A percentile compares a stretch with the other conserved stretches of the same genome.
These are phyloP conservation scores for Metschnikowia arizonensis DNA, from an alignment of 805 yeast genomes.

Conservation along the genomic window DNA sequence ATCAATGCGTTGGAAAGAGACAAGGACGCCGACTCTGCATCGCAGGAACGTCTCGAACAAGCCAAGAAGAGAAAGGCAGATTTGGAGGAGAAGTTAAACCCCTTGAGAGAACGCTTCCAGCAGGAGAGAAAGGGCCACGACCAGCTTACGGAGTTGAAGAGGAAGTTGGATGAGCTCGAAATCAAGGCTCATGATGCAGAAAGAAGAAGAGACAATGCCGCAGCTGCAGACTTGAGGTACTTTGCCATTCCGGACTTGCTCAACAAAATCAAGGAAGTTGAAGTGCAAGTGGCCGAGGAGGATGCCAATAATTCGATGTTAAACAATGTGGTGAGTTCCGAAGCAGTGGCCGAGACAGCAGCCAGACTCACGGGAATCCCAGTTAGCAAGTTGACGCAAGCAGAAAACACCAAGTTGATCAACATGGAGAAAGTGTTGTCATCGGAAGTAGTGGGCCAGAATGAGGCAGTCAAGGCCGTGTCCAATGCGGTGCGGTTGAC, in stretches of 20 bases:
- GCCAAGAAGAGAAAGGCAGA: conserved; percentile 80
- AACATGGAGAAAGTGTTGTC: conserved; percentile 89
- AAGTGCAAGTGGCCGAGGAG: conserved; percentile 73
- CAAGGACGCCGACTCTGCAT: conserved; percentile 74
- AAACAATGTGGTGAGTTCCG: conserved; percentile 83
- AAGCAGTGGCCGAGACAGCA: conserved; percentile 93
- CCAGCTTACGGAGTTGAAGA: conserved; percentile 81
- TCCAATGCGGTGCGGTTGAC: conserved; percentile 90
- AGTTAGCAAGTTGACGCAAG: conserved; percentile 87
- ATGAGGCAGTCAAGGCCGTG: conserved; percentile 94
- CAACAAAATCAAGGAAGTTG: conserved; percentile 70
- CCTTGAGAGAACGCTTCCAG: conserved; percentile 77
- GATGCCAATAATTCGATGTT: conserved; percentile 64
- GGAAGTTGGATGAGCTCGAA: conserved; percentile 88
- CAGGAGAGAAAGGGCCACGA: conserved; percentile 90
- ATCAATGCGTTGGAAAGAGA: conserved; percentile 96
- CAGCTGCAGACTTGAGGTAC: conserved; percentile 94
- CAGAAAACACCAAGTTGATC: conserved; percentile 89
- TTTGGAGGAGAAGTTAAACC: conserved; percentile 77
- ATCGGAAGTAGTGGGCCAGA: conserved; percentile 86
- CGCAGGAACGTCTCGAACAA: conserved; percentile 77
- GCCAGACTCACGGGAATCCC: conserved; percentile 97
- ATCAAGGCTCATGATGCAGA: conserved; percentile 94
- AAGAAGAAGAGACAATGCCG: conserved; percentile 89
- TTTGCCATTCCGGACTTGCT: conserved; percentile 94